Conservation (phyloP, 2,329 filamentous ascomycete genomes). For the Zymoseptoria tritici region DNA sequence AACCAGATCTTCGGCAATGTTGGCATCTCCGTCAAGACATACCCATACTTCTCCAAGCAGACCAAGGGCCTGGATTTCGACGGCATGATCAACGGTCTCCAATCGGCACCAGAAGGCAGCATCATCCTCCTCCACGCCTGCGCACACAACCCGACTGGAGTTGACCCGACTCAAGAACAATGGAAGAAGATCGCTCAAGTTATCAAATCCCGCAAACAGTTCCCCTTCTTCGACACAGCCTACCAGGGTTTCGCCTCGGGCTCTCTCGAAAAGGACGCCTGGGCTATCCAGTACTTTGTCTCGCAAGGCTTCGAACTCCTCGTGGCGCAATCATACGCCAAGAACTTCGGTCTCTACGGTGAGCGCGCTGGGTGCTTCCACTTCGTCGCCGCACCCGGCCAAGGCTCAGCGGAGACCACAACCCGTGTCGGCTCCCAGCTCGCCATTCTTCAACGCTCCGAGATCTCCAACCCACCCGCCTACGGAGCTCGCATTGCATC, state of each 20-base stretch:
- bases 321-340: conserved; percentile 48
- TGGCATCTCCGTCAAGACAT: conserved; percentile 65
- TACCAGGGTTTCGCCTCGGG: conserved; percentile 98
- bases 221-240: conserved; percentile 96
- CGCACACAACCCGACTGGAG: conserved; percentile 95
- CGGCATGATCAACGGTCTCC: conserved; percentile 70
- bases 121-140: conserved; percentile 91
- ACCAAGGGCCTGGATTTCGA: conserved; percentile 89
- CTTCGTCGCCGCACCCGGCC: conserved; percentile 67
- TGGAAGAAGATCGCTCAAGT: conserved; percentile 83
- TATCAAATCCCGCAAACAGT: conserved; percentile 71
- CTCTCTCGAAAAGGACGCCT: conserved; percentile 74
- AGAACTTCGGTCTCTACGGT: conserved; percentile 75
- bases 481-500: conserved; percentile 88
- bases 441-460: conserved; percentile 87
- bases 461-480: conserved; percentile 94
- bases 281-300: conserved; percentile 90
- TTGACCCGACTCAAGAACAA: conserved; percentile 88
- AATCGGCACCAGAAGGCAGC: conserved; percentile 65
- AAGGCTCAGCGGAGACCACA: conserved; percentile 56
- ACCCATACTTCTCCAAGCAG: conserved; percentile 87
- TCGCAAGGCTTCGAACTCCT: conserved; percentile 72
- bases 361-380: conserved; percentile 96
- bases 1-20: conserved; percentile 97
- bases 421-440: conserved; percentile 74